phyloP scores from a whole-genome alignment of 2,329 filamentous ascomycete species.

The Penicillium concentricum region DNA sequence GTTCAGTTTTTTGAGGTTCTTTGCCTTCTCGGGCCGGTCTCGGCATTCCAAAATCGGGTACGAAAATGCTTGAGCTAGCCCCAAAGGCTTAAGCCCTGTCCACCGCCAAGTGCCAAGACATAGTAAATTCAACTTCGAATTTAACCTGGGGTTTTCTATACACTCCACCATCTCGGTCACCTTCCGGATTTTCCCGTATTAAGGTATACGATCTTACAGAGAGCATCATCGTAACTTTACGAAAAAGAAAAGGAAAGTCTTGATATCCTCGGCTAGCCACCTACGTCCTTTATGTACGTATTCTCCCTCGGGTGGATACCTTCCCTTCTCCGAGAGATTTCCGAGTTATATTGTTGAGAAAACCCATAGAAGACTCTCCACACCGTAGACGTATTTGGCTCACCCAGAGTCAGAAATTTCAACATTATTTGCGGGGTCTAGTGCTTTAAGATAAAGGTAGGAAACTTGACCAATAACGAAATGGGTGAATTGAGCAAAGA shows the following conservation, averaged over 20 bases:
- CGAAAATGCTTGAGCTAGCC: not conserved
- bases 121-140: not conserved
- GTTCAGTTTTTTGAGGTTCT: too few relatives aligned
- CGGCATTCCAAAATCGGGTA: not conserved
- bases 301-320: not conserved
- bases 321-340: not conserved
- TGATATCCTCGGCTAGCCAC: not conserved
- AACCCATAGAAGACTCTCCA: not conserved
- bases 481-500: not conserved
- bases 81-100: not conserved
- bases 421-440: not conserved
- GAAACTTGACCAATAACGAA: not conserved
- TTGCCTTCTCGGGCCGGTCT: not conserved
- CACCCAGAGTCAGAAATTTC: not conserved
- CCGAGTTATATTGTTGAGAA: not conserved
- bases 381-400: conserved; percentile 1
- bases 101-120: conserved; percentile 1
- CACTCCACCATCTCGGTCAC: not conserved
- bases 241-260: not conserved
- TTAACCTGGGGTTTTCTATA: not conserved
- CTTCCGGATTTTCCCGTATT: not conserved
- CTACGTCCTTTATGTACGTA: not conserved
- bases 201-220: too few relatives aligned
- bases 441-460: not conserved
- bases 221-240: too few relatives aligned